phyloP scores from a whole-genome alignment of 78 protist species.

The Polysphondylium violaceum region DNA sequence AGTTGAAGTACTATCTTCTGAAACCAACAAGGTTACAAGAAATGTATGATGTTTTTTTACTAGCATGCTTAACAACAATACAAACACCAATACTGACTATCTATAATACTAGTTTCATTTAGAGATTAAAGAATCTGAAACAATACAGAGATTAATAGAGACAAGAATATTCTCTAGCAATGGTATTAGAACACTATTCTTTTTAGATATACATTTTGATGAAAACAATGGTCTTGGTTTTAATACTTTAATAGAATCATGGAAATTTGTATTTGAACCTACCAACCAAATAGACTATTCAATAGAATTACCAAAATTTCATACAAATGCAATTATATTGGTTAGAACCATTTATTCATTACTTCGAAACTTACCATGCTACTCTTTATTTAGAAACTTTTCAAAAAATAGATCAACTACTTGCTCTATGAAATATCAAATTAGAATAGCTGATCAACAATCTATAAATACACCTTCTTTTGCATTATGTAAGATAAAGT shows the following conservation, averaged over 20 bases:
- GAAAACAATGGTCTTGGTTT: conserved; percentile 43
- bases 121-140: conserved; percentile 67
- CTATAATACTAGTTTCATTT: conserved; percentile 51
- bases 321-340: conserved; percentile 58
- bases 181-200: conserved; percentile 47
- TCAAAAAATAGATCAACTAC: conserved; percentile 61
- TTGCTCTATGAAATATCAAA: conserved; percentile 52
- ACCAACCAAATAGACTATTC: conserved; percentile 33
- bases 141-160: conserved; percentile 21
- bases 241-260: conserved; percentile 67
- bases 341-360: conserved; percentile 63
- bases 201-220: conserved; percentile 73
- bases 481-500: conserved; percentile 46
- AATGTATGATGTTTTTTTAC: conserved; percentile 24
- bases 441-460: conserved; percentile 33
- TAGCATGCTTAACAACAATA: not conserved
- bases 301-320: conserved; percentile 67
- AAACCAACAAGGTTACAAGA: conserved; percentile 20
- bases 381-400: conserved; percentile 31
- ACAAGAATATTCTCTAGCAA: conserved; percentile 3
- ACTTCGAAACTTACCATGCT: conserved; percentile 60
- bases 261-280: conserved; percentile 74
- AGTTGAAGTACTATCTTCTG: not conserved
- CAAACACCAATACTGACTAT: not conserved
- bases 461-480: conserved; percentile 38